Conservation (phyloP, 2,329 filamentous ascomycete genomes). For the Arthrobotrys entomopaga region DNA sequence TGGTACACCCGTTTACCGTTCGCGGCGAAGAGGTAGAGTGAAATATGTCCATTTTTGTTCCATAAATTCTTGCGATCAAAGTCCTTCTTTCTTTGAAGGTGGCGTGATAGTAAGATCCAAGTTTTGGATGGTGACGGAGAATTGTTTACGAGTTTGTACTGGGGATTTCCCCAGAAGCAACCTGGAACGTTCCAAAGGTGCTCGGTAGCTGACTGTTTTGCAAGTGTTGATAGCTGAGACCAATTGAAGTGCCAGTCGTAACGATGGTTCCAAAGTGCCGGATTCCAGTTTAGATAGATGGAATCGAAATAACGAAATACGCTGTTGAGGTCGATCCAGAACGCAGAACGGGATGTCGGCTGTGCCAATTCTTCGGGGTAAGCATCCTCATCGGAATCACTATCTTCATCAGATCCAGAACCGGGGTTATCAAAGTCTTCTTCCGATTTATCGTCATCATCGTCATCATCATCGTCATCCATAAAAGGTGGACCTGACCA, state of each 20-base stretch:
- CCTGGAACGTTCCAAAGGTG: conserved; percentile 60
- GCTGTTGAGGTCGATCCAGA: conserved; percentile 91
- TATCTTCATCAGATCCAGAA: conserved; percentile 31
- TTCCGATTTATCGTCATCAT: conserved; percentile 38
- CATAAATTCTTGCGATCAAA: conserved; percentile 52
- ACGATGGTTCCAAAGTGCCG: conserved; percentile 79
- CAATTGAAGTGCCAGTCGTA: conserved; percentile 92
- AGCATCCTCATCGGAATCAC: conserved; percentile 55
- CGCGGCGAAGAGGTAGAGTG: conserved; percentile 81
- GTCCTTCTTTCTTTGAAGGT: conserved; percentile 69
- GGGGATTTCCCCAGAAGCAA: conserved; percentile 74
- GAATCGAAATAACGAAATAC: conserved; percentile 93
- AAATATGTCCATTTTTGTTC: conserved; percentile 80
- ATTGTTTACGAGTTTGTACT: conserved; percentile 72
- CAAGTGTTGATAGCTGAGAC: conserved; percentile 69
- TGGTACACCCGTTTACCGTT: conserved; percentile 78
- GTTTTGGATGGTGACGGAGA: conserved; percentile 70
- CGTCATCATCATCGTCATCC: conserved; percentile 54
- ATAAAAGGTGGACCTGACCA: conserved; percentile 69
- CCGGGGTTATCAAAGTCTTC: conserved; percentile 33
- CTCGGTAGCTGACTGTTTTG: conserved; percentile 62
- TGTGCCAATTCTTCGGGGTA: conserved; percentile 59
- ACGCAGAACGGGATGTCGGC: conserved; percentile 74
- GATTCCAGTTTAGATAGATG: conserved; percentile 97
- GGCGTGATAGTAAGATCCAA: conserved; percentile 87